Evolutionary conservation across 2,329 filamentous ascomycete species (phyloP), one percentile per base, ranked within the genome.

Genomic region (Amauroascus niger): DNA sequence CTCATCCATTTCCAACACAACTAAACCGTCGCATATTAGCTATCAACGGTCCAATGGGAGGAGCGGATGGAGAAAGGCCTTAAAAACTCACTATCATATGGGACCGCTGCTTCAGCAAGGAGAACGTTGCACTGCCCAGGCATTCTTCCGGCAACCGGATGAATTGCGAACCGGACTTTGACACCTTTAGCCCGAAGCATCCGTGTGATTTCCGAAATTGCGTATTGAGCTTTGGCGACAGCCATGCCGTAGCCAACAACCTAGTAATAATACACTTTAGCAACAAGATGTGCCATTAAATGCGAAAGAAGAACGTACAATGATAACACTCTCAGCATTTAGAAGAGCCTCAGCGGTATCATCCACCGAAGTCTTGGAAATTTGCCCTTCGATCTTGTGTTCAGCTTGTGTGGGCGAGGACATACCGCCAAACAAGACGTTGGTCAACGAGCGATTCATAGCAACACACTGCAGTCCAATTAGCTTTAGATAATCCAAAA

Each of bases 1-100:
- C 74, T 95, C 89, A 62, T 95, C 89, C 88, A 95, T 95, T 71
- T 95, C 88, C 44, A 94, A 77, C 26, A 95, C 88, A 53, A 95
- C 72, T 73, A 32, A 30, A 7, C 24, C 43, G 8, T 14, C 30
- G 26, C 22, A 52, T 56, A 62, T 55, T 63, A 61, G 45, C 20
- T 47, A 18, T 37, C 37, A 30, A 30, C 4, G 28, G 13, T 41
- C 28, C 28, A 20, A 33, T 13, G 30, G 20, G 40, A 26, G 13
- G 11, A 26, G n/a, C 11, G 37, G 53, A n/a, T n/a, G n/a, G n/a
- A n/a, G 16, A 18, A 20, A 41, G 9, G 24, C 16, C 22, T 35
- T n/a, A 13, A 14, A 20, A 32, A 64, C 71, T 60, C 65, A 74
- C 72, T 91, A 62, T 95, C 89, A 63, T 95, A 95, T 2, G 88